phyloP scores from a whole-genome alignment of 768 basidiomycete species.

The Amanita polypyramis region DNA sequence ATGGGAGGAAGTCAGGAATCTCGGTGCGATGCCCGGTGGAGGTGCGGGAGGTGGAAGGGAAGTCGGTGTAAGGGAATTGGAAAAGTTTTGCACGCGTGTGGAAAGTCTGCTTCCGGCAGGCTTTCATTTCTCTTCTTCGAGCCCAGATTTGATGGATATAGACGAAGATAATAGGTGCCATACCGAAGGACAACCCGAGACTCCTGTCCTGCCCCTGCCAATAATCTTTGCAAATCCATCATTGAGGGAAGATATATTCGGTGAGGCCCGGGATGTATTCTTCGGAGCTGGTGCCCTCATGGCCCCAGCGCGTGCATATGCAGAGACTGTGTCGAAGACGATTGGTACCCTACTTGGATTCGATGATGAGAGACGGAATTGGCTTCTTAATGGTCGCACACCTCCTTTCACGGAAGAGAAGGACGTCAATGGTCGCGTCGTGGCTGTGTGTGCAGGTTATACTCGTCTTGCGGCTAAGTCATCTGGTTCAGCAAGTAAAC shows the following conservation, averaged over 20 bases:
- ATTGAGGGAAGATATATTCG: conserved; percentile 79
- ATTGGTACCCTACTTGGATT: conserved; percentile 58
- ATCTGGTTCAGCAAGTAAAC: conserved; percentile 14
- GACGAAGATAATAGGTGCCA: conserved; percentile 14
- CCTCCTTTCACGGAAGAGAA: conserved; percentile 64
- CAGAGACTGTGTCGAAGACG: conserved; percentile 36
- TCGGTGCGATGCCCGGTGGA: conserved; percentile 21
- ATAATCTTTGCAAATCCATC: conserved; percentile 57
- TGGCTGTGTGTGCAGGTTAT: conserved; percentile 52
- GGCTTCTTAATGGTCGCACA: conserved; percentile 54
- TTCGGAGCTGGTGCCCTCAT: conserved; percentile 63
- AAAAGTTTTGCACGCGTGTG: conserved; percentile 75
- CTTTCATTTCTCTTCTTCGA: conserved; percentile 31
- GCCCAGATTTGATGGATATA: conserved; percentile 25
- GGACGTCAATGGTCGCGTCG: conserved; percentile 50
- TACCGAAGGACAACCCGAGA: background rate
- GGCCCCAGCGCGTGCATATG: conserved; percentile 36
- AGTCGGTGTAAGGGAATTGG: conserved; percentile 70
- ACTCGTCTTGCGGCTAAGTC: conserved; percentile 38
- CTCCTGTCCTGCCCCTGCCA: conserved; percentile 21
- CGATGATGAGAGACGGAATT: conserved; percentile 56
- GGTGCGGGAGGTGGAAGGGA: conserved; percentile 42
- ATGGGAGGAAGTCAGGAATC: conserved; percentile 52
- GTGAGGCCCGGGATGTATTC: conserved; percentile 87
- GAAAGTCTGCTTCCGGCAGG: conserved; percentile 46